Conservation (phyloP, 176 grass and related monocot genomes). For the Stipa capillata region DNA sequence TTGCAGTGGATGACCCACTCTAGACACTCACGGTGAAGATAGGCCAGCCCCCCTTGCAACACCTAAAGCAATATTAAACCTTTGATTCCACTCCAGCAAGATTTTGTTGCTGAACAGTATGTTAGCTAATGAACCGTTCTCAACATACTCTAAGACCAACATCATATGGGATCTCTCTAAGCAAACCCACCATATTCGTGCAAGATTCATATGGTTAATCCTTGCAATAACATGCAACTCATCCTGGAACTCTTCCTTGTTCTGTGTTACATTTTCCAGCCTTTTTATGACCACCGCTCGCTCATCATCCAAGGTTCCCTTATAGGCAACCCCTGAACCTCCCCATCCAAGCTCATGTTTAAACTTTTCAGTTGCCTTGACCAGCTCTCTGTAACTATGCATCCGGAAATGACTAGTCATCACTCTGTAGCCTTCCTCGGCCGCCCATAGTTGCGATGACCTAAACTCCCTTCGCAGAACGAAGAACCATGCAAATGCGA, state of each 20-base stretch:
- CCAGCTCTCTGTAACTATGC: slow-evolving; percentile 34
- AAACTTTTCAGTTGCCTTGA: slow-evolving; percentile 32
- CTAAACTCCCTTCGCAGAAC: slow-evolving; percentile 31
- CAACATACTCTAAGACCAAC: slow-evolving; percentile 36
- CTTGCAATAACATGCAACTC: slow-evolving; percentile 33
- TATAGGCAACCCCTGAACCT: slow-evolving; percentile 24
- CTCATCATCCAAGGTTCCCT: slow-evolving; percentile 25
- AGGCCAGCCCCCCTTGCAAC: slow-evolving; percentile 40
- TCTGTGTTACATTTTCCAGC: slow-evolving; percentile 18
- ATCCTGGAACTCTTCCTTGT: slow-evolving; percentile 31
- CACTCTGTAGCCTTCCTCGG: slow-evolving; percentile 42
- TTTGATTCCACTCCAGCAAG: slow-evolving; percentile 25
- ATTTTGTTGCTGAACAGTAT: slow-evolving; percentile 15
- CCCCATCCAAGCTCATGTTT: slow-evolving; percentile 37
- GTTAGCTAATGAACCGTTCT: slow-evolving; percentile 31
- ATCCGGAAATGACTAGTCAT: slow-evolving; percentile 33
- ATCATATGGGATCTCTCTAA: slow-evolving; percentile 35
- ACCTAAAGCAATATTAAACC: slow-evolving; percentile 37
- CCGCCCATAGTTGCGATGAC: slow-evolving; percentile 13
- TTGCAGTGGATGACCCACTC: slow-evolving; percentile 50
- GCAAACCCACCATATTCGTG: slow-evolving; percentile 39
- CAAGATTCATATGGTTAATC: slow-evolving; percentile 47
- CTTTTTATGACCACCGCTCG: slow-evolving; percentile 13
- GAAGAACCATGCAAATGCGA: slow-evolving; percentile 39
- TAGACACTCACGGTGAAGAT: slow-evolving; percentile 46